Conservation (phyloP, 2,329 filamentous ascomycete genomes). For the Botryotinia narcissicola region DNA sequence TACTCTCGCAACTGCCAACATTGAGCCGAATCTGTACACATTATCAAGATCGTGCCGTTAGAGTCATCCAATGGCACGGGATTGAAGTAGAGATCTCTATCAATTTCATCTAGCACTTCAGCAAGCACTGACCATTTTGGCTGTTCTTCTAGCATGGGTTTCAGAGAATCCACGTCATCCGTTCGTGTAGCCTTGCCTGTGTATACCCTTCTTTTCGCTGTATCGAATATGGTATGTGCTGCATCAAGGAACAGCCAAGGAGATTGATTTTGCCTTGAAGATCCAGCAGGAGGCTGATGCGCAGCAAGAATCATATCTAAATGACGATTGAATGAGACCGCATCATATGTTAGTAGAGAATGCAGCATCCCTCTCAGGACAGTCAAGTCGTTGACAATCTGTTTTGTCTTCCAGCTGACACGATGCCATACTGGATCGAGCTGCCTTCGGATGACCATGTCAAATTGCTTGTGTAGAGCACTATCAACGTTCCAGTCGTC, state of each 20-base stretch:
- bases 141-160: slow-evolving; percentile 85
- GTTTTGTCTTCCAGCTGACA: slow-evolving; percentile 89
- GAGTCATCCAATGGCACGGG: slow-evolving; percentile 74
- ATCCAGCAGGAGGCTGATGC: slow-evolving; percentile 83
- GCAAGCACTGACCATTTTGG: slow-evolving; percentile 90
- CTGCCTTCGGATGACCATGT: slow-evolving; percentile 81
- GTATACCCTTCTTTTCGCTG: slow-evolving; percentile 84
- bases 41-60: slow-evolving; percentile 88
- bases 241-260: slow-evolving; percentile 97
- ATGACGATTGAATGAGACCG: slow-evolving; percentile 87
- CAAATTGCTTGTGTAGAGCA: slow-evolving; percentile 88
- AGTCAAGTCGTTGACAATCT: slow-evolving; percentile 87
- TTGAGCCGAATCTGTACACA: slow-evolving; percentile 86
- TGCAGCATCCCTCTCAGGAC: slow-evolving; percentile 81
- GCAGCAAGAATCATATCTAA: slow-evolving; percentile 91
- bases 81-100: slow-evolving; percentile 84
- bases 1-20: slow-evolving; percentile 89
- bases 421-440: slow-evolving; percentile 97
- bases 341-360: slow-evolving; percentile 79
- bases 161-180: slow-evolving; percentile 46
- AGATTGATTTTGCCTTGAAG: slow-evolving; percentile 82
- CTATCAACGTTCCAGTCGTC: slow-evolving; percentile 96
- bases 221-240: slow-evolving; percentile 89
- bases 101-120: slow-evolving; percentile 92
- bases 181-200: slow-evolving; percentile 54